Conservation (phyloP, 768 basidiomycete species). For the Tricholoma saponaceum region DNA sequence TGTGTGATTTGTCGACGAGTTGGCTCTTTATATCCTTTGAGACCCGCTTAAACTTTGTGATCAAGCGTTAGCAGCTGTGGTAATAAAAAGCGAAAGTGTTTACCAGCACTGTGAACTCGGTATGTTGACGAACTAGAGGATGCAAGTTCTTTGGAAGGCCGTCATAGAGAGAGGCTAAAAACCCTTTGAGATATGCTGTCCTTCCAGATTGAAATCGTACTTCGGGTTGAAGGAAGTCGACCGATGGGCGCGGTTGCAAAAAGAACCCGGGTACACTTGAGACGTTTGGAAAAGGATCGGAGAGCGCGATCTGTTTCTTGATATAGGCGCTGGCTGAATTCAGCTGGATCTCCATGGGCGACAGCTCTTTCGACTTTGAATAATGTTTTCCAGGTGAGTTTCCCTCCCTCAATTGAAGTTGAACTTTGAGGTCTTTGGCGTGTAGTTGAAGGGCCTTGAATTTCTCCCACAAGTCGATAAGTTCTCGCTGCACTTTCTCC, state of each 20-base stretch:
- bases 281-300: not conserved
- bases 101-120: not conserved
- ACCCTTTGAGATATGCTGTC: not conserved
- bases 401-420: not conserved
- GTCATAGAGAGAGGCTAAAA: not conserved
- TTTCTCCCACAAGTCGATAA: not conserved
- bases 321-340: not conserved
- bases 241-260: not conserved
- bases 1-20: not conserved
- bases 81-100: not conserved
- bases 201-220: not conserved
- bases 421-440: not conserved
- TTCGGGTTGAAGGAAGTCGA: not conserved
- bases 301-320: not conserved
- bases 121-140: not conserved
- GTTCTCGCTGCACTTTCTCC: not conserved
- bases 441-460: not conserved
- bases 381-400: not conserved
- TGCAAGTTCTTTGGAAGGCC: not conserved
- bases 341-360: not conserved
- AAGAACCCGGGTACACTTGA: not conserved
- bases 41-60: not conserved
- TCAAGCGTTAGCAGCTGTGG: not conserved
- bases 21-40: not conserved
- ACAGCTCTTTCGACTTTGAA: not conserved